Evolutionary conservation across 2,329 filamentous ascomycete species (phyloP).

Genomic region (Calonectria henricotiae): DNA sequence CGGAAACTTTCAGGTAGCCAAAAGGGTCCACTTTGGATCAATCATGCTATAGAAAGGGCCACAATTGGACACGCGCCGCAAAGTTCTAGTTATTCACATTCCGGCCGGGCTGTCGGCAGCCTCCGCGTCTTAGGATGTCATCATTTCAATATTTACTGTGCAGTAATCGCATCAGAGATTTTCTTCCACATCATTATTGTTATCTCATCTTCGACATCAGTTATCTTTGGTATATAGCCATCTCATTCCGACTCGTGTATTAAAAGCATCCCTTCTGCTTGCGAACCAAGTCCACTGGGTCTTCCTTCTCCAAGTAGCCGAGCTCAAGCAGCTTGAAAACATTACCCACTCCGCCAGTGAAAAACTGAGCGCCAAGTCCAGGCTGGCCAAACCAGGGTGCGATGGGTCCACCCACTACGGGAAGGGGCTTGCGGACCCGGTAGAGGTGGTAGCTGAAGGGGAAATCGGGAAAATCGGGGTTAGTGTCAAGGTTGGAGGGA

Average conservation of each 20-base stretch:
- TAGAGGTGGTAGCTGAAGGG: constrained; percentile 69
- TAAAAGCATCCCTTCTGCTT: constrained; percentile 12
- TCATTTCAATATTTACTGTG: neutral
- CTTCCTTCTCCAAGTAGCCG: constrained; percentile 4
- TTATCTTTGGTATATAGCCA: too few species aligned
- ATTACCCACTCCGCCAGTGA: constrained; percentile 51
- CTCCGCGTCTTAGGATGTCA: neutral
- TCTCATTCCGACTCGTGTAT: neutral
- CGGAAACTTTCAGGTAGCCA: too few species aligned
- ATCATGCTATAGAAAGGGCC: neutral
- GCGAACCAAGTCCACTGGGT: neutral
- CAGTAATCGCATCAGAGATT: neutral
- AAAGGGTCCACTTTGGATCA: neutral
- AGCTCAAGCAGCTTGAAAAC: constrained; percentile 41
- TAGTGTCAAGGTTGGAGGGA: constrained; percentile 62
- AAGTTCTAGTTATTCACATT: neutral
- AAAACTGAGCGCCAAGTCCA: constrained; percentile 60
- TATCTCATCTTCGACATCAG: neutral
- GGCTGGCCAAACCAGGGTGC: constrained; percentile 68
- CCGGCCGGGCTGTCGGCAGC: neutral
- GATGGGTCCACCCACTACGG: constrained; percentile 63
- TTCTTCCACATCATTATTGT: neutral
- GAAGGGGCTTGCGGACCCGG: constrained; percentile 60
- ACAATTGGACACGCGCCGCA: neutral
- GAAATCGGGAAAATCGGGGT: constrained; percentile 52